These are phyloP conservation scores for Dentipellis sp. DNA, from an alignment of 768 basidiomycete species.

Conservation along the genomic window DNA sequence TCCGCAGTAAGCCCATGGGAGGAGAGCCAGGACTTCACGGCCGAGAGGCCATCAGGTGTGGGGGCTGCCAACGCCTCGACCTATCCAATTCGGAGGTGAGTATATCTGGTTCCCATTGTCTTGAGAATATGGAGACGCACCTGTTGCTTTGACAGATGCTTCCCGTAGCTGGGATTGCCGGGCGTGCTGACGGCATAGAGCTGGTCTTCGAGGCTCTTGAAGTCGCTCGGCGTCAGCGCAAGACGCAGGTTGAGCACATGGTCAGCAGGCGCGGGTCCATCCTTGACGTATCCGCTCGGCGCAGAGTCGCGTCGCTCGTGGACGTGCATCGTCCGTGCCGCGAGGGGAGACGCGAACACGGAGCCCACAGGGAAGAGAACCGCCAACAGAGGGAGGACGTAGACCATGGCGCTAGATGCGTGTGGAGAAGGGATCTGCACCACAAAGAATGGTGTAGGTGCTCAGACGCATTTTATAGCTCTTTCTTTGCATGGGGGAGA, in stretches of 20 bases:
- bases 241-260: neutral
- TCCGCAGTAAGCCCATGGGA: conserved; percentile 7
- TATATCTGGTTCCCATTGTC: no score
- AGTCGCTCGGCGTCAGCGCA: neutral
- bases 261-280: neutral
- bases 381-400: no score
- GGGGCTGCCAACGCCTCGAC: conserved; percentile 2
- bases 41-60: neutral
- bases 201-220: neutral
- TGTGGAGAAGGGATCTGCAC: no score
- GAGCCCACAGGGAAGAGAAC: no score
- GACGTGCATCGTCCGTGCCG: neutral
- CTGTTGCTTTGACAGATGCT: neutral
- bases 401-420: no score
- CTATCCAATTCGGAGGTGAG: no score
- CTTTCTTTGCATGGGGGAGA: no score
- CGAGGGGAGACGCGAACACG: neutral
- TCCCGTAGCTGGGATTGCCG: neutral
- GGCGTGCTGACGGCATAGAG: neutral
- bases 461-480: no score
- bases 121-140: no score
- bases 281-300: neutral
- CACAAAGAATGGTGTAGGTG: no score
- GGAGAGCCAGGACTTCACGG: conserved; percentile 3
- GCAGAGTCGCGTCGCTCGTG: conserved; percentile 1